phyloP scores from a whole-genome alignment of 768 basidiomycete genomes.

The Macrolepiota albuminosa region DNA sequence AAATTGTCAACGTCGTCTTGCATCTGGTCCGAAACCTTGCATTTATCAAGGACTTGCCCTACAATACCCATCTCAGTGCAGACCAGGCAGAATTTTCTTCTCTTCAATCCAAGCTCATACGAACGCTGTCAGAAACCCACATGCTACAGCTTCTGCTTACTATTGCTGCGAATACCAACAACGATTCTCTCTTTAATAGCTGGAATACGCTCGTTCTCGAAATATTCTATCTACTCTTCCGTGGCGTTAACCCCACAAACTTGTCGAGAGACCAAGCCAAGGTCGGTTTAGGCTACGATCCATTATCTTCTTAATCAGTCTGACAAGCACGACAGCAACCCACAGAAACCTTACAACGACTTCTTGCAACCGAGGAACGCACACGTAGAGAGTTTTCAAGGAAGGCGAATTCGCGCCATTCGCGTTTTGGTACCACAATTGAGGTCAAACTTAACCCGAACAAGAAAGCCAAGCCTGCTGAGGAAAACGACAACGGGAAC shows the following conservation, averaged over 20 bases:
- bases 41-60: slow-evolving; percentile 83
- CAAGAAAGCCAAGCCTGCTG: slow-evolving; percentile 29
- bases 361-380: slow-evolving; percentile 75
- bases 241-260: slow-evolving; percentile 64
- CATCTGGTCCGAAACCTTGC: slow-evolving; percentile 92
- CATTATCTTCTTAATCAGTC: background rate
- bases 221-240: slow-evolving; percentile 87
- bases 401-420: slow-evolving; percentile 72
- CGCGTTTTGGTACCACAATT: slow-evolving; percentile 95
- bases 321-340: slow-evolving; percentile 47
- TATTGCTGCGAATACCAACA: slow-evolving; percentile 71
- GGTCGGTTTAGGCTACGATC: slow-evolving; percentile 31
- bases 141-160: slow-evolving; percentile 79
- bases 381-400: slow-evolving; percentile 52
- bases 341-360: slow-evolving; percentile 59
- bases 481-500: slow-evolving; percentile 14
- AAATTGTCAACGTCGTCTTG: slow-evolving; percentile 83
- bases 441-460: slow-evolving; percentile 66
- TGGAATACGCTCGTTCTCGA: slow-evolving; percentile 92
- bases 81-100: slow-evolving; percentile 77
- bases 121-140: slow-evolving; percentile 63
- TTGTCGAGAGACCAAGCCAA: slow-evolving; percentile 59
- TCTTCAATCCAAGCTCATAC: slow-evolving; percentile 75
- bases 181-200: slow-evolving; percentile 74
- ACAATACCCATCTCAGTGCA: slow-evolving; percentile 64